Evolutionary conservation across 345 rosid species (phyloP), one percentile per base, ranked within the genome.

Genomic region (Linum lewisii): DNA sequence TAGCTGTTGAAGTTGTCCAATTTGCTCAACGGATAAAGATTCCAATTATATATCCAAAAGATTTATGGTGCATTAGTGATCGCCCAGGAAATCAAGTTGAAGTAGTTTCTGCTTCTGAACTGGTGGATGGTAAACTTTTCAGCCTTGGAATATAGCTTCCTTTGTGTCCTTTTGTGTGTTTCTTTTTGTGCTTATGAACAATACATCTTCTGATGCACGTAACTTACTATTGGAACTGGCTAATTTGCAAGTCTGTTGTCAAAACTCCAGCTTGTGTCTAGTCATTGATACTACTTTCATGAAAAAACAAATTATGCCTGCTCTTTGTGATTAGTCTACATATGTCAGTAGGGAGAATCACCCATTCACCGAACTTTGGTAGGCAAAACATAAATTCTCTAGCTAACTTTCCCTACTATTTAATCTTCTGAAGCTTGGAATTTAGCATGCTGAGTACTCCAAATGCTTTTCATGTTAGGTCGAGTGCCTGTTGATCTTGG

Each of bases 401-500:
- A n/a, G n/a, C n/a, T n/a, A n/a, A n/a, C n/a, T n/a, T n/a, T n/a
- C n/a, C n/a, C n/a, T n/a, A 34, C 5, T 34, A 34, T 34, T 34
- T 34, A 34, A 34, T 34, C 38, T 34, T 34, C 38, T n/a, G 10
- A 34, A 34, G 38, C 38, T 34, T 6, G 5, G 38, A 2, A 6
- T n/a, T 19, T 61, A 21, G 18, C 29, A 63, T 42, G 54, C 32
- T 60, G n/a, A n/a, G n/a, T 66, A 10, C 49, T 54, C 5, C 1
- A 4, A 32, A 34, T 29, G 34, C 51, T 24, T 57, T 62, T 32
- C 52, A 24, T 65, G 66, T 66, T 74, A 85, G 88, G 86, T 73
- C 80, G 81, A 83, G 67, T 57, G 36, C 88, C 86, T 22, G 75
- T 82, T 66, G 92, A 82, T 76, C 66, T 82, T 64, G 92, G 88